Conservation (phyloP, 306 rosid genomes). For the Canavalia gladiata region DNA sequence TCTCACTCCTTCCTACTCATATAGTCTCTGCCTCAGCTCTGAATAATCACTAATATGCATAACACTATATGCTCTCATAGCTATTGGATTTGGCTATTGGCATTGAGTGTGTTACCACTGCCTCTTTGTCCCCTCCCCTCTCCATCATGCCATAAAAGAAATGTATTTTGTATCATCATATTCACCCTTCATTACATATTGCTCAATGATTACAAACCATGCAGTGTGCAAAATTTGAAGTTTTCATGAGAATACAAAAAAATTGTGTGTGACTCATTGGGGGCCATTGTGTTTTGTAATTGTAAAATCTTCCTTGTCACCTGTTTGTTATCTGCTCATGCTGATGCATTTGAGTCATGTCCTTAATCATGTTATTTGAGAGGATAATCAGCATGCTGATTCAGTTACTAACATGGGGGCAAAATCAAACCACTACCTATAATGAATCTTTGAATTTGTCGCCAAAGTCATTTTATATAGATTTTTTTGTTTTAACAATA, state of each 20-base stretch:
- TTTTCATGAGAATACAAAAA: not conserved
- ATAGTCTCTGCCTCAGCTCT: not conserved
- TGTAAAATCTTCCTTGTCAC: not conserved
- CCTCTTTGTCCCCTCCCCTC: conserved; percentile 37
- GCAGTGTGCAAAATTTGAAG: not conserved
- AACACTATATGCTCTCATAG: not conserved
- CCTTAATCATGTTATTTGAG: not conserved
- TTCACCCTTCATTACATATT: conserved; percentile 11
- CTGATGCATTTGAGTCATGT: not conserved
- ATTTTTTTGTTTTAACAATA: not conserved
- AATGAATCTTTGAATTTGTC: conserved; percentile 22
- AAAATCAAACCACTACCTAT: not conserved
- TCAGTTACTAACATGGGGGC: not conserved
- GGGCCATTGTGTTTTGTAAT: not conserved
- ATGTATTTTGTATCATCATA: conserved; percentile 15
- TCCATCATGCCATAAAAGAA: conserved; percentile 30
- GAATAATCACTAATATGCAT: not conserved
- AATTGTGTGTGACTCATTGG: conserved; percentile 1
- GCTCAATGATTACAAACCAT: conserved; percentile 17
- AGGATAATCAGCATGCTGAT: conserved; percentile 36
- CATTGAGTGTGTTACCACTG: conserved; percentile 45
- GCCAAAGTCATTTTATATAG: not conserved
- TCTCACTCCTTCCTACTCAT: conserved; percentile 19
- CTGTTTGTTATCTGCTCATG: not conserved
- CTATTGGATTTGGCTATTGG: conserved; percentile 1